Evolutionary conservation across 2,329 filamentous ascomycete genomes (phyloP), one percentile per base, ranked within the genome.

Genomic region (Aspergillus sp.): DNA sequence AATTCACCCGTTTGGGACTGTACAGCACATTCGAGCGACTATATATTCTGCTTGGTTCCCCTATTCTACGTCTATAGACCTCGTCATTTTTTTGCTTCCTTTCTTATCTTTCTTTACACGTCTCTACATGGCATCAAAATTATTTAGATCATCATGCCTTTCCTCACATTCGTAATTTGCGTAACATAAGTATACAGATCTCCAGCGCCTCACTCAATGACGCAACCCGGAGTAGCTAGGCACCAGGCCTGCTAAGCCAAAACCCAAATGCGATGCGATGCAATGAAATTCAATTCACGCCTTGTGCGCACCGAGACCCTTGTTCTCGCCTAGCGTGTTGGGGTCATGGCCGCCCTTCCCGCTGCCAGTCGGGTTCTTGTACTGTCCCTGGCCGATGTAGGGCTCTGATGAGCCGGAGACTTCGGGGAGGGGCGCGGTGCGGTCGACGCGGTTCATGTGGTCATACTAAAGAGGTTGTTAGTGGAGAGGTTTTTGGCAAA

Each of bases 331-430:
- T 13, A 71, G 47, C 0, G 65, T 63, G 53, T 71, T 70, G 20
- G 73, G 72, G 24, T 73, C 71, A 38, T 73, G 68, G 2, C 71
- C 71, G 5, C 73, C 74, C 66, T 76, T 76, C 41, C 74, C 74
- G 42, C 68, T 71, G 22, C 71, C 70, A 22, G 50, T 17, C 30
- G 56, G 55, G 22, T 55, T 65, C 13, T 54, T 60, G 13, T 64
- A 51, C 38, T 61, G 66, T 12, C 66, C 66, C 5, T 56, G 55
- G 5, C 67, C 68, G 42, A 67, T 69, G 64, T 55, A 61, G 34
- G 66, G 60, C 6, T 67, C 64, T 22, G 68, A 54, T n/a, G 62
- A 66, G 17, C 63, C 68, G 34, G 68, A 69, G 45, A 65, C 64
- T 39, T 74, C 72, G 22, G 74, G 74, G 55, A 76, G 62, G 11